Evolutionary conservation across 257 asterid species (phyloP).

Genomic region (Salvia splendens): DNA sequence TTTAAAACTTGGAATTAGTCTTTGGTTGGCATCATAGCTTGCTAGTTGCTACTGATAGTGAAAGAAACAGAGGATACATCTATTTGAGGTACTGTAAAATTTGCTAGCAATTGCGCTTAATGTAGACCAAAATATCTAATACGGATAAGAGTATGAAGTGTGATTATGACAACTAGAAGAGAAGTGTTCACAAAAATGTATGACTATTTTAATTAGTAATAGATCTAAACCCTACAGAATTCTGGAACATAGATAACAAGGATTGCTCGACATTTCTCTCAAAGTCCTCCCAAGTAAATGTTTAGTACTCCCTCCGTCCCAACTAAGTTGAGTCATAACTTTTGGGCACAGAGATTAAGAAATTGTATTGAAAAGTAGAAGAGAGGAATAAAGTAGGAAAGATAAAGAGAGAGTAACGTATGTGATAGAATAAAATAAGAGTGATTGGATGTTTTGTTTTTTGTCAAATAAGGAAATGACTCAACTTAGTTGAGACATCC

Average conservation of each 20-base stretch:
- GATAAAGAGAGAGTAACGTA: no score
- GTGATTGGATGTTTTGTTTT: no score
- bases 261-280: neutral
- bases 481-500: no score
- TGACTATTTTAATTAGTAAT: neutral
- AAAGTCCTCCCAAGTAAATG: neutral
- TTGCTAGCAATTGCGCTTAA: neutral
- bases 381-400: no score
- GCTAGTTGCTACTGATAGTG: conserved; percentile 3
- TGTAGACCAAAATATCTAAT: neutral
- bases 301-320: no score
- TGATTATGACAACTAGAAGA: conserved; percentile 2
- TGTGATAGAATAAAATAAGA: no score
- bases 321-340: no score
- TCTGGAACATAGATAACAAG: neutral
- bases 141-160: neutral
- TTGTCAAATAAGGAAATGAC: no score
- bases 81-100: neutral
- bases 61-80: conserved; percentile 8
- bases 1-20: neutral
- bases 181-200: conserved; percentile 14
- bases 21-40: neutral
- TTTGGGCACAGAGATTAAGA: no score
- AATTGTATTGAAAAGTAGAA: no score
- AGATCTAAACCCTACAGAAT: neutral